Evolutionary conservation across 2,329 filamentous ascomycete genomes (phyloP), one percentile per base, ranked within the genome.

Genomic region (Aureobasidium mangrovei): DNA sequence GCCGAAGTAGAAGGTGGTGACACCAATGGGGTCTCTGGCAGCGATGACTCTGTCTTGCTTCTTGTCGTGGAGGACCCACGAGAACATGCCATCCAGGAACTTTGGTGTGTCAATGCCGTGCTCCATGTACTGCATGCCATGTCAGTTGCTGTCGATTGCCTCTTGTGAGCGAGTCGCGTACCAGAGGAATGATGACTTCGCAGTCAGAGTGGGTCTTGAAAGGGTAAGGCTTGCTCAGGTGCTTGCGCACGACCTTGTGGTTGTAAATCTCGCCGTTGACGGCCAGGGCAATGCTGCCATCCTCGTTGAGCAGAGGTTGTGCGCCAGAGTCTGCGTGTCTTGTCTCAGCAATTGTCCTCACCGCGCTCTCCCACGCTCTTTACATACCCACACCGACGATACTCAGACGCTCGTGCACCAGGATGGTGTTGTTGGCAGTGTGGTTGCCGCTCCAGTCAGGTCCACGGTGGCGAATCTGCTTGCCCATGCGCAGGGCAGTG

Each of bases 211-310:
- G 86, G 61, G 93, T 98, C 84, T 96, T 96, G 84, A 97, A 98
- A 72, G 91, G 85, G 74, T 96, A 96, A 36, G 84, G 81, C 57
- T 77, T 82, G 74, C 88, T 88, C 65, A 96, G 77, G 65, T 77
- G 77, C 76, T 96, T 97, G 69, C 93, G 86, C 67, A 98, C 79
- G 66, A 95, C 82, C 69, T 91, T 87, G 76, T 98, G 93, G 83
- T 98, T 98, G 81, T 98, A 98, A 70, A 98, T 98, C 72, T 98
- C 93, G 74, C 93, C 93, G 73, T 98, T 98, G 82, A 97, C 93
- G 61, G 93, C 91, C 58, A 98, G 83, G 60, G 91, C 84, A 65
- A 98, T 85, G 64, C 79, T 85, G 61, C 84, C 85, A 70, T 97
- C 91, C 62, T 89, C 83, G 77, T 90, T 97, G 77, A 91, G 86